These are phyloP conservation scores for Calamus simplicifolius DNA, from an alignment of 176 grass and related monocot genomes.

Conservation along the genomic window DNA sequence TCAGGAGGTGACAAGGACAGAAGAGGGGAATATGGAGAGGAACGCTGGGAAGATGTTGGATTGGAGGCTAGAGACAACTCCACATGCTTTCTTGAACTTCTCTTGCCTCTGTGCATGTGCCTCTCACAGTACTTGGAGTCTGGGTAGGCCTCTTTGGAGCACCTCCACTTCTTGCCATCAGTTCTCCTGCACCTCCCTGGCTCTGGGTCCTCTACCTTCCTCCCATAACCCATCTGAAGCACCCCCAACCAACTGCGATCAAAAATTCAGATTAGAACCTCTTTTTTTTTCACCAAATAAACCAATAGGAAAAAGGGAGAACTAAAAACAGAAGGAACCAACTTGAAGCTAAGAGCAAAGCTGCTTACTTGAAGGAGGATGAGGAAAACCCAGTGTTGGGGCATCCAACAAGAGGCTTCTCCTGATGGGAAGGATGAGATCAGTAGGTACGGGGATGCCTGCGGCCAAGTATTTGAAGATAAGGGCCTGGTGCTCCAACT, in stretches of 20 bases:
- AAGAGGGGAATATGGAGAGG: conserved; percentile 6
- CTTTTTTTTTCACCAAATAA: too few relatives aligned
- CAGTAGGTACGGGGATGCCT: conserved; percentile 6
- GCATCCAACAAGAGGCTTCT: conserved; percentile 9
- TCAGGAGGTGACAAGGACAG: background rate
- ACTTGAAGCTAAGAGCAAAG: too few relatives aligned
- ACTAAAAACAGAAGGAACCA: too few relatives aligned
- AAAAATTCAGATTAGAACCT: too few relatives aligned
- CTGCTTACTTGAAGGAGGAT: background rate
- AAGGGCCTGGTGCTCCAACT: conserved; percentile 18
- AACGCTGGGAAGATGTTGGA: conserved; percentile 11
- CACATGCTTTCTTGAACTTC: conserved; percentile 54
- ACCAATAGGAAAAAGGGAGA: too few relatives aligned
- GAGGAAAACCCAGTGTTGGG: conserved; percentile 6
- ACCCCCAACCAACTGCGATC: conserved; percentile 27
- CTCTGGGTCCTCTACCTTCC: conserved; percentile 33
- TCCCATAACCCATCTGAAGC: conserved; percentile 12
- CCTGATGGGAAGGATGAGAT: conserved; percentile 17
- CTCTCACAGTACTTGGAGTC: conserved; percentile 46
- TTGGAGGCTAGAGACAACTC: conserved; percentile 39
- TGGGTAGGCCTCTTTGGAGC: conserved; percentile 32
- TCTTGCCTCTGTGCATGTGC: conserved; percentile 46
- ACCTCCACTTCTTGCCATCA: conserved; percentile 46
- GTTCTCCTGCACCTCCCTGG: conserved; percentile 37
- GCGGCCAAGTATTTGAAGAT: conserved; percentile 16